Evolutionary conservation across 805 yeast genomes (phyloP), one percentile per base, ranked within the genome.

Genomic region (Candida sphagnicola): DNA sequence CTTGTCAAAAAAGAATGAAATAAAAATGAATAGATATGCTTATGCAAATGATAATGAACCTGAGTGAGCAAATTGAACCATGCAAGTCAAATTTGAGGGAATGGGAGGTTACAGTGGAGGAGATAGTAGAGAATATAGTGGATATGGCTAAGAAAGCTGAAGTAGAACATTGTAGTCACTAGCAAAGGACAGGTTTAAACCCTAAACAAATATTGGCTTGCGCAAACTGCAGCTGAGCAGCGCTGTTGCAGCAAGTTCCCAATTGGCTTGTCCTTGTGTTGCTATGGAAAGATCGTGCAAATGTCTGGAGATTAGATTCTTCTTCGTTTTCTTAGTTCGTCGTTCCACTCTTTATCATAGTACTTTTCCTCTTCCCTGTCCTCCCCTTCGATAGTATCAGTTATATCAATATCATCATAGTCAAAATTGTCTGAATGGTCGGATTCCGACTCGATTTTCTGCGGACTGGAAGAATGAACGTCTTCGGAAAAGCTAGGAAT

Each of bases 381-480:
- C 13, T 46, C 48, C 10, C 41, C 49, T 17, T 41, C 49, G 3
- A 43, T 42, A 14, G 42, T 38, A 24, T 50, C 56, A 3, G 39
- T 48, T 23, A 53, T 28, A 16, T 53, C 52, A 10, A 51, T 48
- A 31, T 51, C 56, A 33, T 50, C 45, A 31, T 47, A 51, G 18
- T 16, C 6, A n/a, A 16, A 30, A 10, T 6, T 16, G 6, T 30
- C 33, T 11, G 33, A 14, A 6, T n/a, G n/a, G 13, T 30, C 33
- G 8, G 33, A 30, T 10, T 30, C 33, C 8, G 33, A 30, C 6
- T 30, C 33, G 5, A 30, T 14, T 8, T 10, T 16, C 19, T 13
- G 18, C 10, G 33, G 19, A 16, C 21, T 16, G n/a, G 33, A 6
- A 6, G 33, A 14, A n/a, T 6, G 12, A 8, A 10, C 15, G 13